Evolutionary conservation across 768 basidiomycete genomes (phyloP), one percentile per base, ranked within the genome.

Genomic region (Lentinula guzmanii): DNA sequence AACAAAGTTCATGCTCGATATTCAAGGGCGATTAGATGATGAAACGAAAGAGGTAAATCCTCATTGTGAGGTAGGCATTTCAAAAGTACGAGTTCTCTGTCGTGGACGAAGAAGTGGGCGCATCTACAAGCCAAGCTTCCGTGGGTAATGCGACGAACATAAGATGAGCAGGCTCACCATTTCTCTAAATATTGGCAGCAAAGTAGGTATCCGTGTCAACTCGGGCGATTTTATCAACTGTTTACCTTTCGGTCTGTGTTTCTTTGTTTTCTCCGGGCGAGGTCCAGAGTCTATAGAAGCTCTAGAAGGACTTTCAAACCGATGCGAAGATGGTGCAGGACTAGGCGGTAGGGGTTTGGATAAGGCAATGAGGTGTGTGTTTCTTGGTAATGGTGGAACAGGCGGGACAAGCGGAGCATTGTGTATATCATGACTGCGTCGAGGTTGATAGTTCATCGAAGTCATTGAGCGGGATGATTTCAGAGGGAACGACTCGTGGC

Each of bases 111-210:
- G 73, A 15, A 75, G 70, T 34, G 77, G 77, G 28, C 77, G 75
- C 74, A 81, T 78, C 81, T 82, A 52, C 0, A 4, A 28, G 48
- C 10, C 55, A 58, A 52, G 51, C 39, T 61, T 24, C 28, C 3
- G 53, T 53, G 42, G 58, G 50, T 58, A 4, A 21, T 11, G 34
- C 7, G 15, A 34, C 31, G 1, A 9, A 18, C 21, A 41, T 33
- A 52, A 54, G 37, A 60, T 35, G 50, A 42, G 59, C 21, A 31
- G 34, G 75, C 86, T 69, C 63, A 97, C 95, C 82, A 98, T 86
- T 76, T 98, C 97, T 48, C 89, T 82, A 71, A 98, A 98, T 31
- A 98, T 67, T 1, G 96, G 94, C 41, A 97, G 76, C 21, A 99
- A 71, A 62, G 85, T 79, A n/a, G 92, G 89, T 56, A 98, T 84